Percentiles rank a stretch among this genome's conserved stretches.
Evolutionary conservation across 768 basidiomycete species (phyloP).

Genomic region (Naematelia aurantialba): DNA sequence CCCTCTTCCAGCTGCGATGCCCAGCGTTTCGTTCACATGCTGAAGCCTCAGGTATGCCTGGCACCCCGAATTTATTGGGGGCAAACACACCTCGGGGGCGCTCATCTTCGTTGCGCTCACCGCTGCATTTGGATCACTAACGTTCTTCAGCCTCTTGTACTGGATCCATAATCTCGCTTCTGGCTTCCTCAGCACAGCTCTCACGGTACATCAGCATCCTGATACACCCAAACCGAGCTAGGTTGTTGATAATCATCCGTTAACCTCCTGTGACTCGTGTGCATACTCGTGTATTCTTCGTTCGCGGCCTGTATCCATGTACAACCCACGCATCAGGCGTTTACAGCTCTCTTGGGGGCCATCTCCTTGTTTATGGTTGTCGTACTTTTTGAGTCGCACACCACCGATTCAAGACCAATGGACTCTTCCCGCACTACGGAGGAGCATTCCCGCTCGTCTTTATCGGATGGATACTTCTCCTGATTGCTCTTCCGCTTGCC

Average conservation of each 20-base stretch:
- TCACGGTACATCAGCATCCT: slow-evolving; percentile 40
- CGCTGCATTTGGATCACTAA: slow-evolving; percentile 36
- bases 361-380: slow-evolving; percentile 42
- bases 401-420: slow-evolving; percentile 24
- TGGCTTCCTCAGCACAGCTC: slow-evolving; percentile 23
- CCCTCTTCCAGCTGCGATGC: too few relatives aligned
- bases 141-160: slow-evolving; percentile 28
- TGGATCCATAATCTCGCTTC: slow-evolving; percentile 17
- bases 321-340: too few relatives aligned
- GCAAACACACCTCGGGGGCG: slow-evolving; percentile 30
- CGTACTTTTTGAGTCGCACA: slow-evolving; percentile 36
- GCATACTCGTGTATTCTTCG: neutral
- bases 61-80: slow-evolving; percentile 23
- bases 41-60: slow-evolving; percentile 28
- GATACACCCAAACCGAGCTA: neutral
- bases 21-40: neutral
- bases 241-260: neutral
- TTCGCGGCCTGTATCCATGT: too few relatives aligned
- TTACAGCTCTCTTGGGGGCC: slow-evolving; percentile 34
- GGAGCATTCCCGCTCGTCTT: slow-evolving; percentile 40
- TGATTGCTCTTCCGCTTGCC: slow-evolving; percentile 29
- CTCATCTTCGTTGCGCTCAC: slow-evolving; percentile 44
- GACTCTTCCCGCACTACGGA: slow-evolving; percentile 33
- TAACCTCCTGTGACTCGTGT: neutral
- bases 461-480: slow-evolving; percentile 35